Evolutionary conservation across 495 filamentous ascomycete species (phyloP).

Genomic region (Xylaria flabelliformis): DNA sequence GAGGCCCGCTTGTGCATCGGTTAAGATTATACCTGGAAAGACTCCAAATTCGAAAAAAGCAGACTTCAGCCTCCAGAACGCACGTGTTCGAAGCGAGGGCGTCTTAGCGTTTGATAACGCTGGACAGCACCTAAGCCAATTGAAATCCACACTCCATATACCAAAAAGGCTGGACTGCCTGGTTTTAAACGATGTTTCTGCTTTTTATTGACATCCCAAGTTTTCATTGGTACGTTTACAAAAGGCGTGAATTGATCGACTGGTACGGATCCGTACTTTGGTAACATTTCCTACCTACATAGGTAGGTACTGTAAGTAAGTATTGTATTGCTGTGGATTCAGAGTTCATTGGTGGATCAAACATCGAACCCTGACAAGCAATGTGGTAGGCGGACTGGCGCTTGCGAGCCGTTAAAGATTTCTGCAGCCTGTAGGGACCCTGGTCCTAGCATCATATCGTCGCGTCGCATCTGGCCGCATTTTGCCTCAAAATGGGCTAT

Average conservation of each 20-base stretch:
- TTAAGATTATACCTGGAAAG: slow-evolving; percentile 2
- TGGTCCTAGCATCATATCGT: slow-evolving; percentile 17
- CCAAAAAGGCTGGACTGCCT: background rate
- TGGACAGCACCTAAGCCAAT: background rate
- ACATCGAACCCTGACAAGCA: background rate
- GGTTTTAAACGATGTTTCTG: background rate
- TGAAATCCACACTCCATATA: background rate
- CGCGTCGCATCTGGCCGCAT: slow-evolving; percentile 21
- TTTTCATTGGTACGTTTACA: background rate
- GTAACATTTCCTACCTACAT: no score
- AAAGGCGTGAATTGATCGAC: background rate
- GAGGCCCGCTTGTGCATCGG: slow-evolving; percentile 2
- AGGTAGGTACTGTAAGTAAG: no score
- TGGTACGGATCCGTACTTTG: background rate
- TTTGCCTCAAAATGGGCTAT: slow-evolving; percentile 20
- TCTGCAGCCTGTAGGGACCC: slow-evolving; percentile 4
- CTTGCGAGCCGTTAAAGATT: slow-evolving; percentile 1
- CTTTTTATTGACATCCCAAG: background rate
- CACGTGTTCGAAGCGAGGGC: slow-evolving; percentile 4
- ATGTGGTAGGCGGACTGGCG: background rate
- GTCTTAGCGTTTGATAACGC: background rate
- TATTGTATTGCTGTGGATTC: no score
- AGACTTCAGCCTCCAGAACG: slow-evolving; percentile 3
- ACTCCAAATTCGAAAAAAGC: slow-evolving; percentile 8
- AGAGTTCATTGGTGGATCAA: background rate